Base-by-base conservation (phyloP, 1,139 yeast species). In the Debaryomyces singareniensis region DNA sequence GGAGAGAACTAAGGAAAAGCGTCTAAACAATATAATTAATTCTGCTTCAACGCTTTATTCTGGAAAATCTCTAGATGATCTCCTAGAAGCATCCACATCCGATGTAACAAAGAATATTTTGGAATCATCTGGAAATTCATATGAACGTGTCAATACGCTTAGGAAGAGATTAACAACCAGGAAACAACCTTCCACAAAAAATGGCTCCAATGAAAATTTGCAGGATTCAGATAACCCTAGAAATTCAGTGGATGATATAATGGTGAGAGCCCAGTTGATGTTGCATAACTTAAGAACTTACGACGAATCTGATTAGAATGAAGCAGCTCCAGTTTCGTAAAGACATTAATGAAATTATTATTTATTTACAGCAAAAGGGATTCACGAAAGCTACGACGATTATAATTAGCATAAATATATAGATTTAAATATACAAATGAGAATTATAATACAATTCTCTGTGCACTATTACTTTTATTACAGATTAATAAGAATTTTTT, bases 181-280 rank as follows among this genome's bases (percentile, higher is more conserved):
- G 34, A 55, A 49, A 39, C 47, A 40, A 29, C 47, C 47, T 9
- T 7, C 13, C n/a, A 25, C 22, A 5, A n/a, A n/a, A n/a, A n/a
- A n/a, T n/a, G n/a, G n/a, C n/a, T n/a, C n/a, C n/a, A n/a, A n/a
- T n/a, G n/a, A n/a, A n/a, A n/a, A n/a, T n/a, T n/a, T n/a, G n/a
- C 21, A 18, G 21, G n/a, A 18, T 7, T 9, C 12, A 10, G 11
- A 18, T 9, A 20, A 11, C 23, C n/a, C 13, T 20, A 5, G 38
- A 32, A 7, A 42, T 42, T 18, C 31, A 38, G 16, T 50, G 41
- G 35, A 38, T 49, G 67, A 53, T 41, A 51, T 49, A 34, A 48
- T 62, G 53, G 44, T 56, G 24, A 38, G 73, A 31, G 70, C 72
- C 1, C 70, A 63, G 34, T 57, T 58, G 0, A 65, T 67, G 71